These are phyloP conservation scores for Striga asiatica DNA, from an alignment of 257 asterid species.

Conservation along the genomic window DNA sequence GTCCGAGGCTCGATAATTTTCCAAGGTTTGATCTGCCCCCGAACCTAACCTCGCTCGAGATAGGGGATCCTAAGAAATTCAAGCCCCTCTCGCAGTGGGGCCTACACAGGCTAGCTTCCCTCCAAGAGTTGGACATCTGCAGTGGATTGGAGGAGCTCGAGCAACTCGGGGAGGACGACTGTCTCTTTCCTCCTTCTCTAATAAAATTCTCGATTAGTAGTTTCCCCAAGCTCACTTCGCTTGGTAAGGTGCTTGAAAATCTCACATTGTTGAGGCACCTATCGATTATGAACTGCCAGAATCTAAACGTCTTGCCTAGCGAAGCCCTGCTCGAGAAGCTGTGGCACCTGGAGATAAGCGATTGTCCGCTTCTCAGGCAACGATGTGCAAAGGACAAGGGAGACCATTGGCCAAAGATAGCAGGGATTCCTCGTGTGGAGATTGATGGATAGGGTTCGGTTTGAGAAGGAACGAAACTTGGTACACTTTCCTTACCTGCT, in stretches of 20 bases:
- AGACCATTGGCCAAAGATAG: conserved; percentile 29
- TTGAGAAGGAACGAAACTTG: too few relatives aligned
- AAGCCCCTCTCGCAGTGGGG: conserved; percentile 30
- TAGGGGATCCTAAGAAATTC: conserved; percentile 29
- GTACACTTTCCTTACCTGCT: too few relatives aligned
- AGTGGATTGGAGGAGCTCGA: conserved; percentile 28
- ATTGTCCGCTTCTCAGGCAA: conserved; percentile 21
- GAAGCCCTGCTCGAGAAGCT: conserved; percentile 23
- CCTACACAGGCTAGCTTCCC: conserved; percentile 24
- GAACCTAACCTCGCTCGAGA: conserved; percentile 20
- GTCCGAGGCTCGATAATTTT: conserved; percentile 28
- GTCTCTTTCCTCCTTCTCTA: conserved; percentile 28
- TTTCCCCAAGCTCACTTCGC: conserved; percentile 24
- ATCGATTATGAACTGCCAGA: conserved; percentile 31
- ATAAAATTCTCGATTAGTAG: conserved; percentile 26
- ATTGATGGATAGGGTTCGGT: too few relatives aligned
- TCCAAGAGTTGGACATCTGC: conserved; percentile 28
- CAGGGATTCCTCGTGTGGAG: conserved; percentile 31
- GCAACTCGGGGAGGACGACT: conserved; percentile 3
- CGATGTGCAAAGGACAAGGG: conserved; percentile 24
- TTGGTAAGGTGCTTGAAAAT: conserved; percentile 21
- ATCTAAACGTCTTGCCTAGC: conserved; percentile 21
- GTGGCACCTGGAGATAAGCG: conserved; percentile 35
- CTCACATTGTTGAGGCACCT: conserved; percentile 23
- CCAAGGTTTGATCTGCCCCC: conserved; percentile 26